Evolutionary conservation across 2,329 filamentous ascomycete genomes (phyloP).

Genomic region (Diaporthe australafricana): DNA sequence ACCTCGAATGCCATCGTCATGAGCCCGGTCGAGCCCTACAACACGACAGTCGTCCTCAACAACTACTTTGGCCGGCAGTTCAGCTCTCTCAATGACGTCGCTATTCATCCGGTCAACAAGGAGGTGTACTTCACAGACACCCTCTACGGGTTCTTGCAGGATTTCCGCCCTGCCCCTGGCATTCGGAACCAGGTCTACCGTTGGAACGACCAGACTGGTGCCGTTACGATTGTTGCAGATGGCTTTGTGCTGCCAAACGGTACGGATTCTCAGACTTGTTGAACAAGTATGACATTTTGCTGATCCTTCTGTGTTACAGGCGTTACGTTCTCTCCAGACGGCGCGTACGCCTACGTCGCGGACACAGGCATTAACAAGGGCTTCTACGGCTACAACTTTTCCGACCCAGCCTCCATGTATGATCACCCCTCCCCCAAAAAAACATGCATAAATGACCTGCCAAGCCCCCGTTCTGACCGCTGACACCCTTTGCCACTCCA

Average conservation of each 20-base stretch:
- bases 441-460: too few relatives aligned
- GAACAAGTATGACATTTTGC: background rate
- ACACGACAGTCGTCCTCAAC: conserved; percentile 65
- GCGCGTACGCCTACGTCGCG: conserved; percentile 62
- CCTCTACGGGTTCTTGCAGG: conserved; percentile 68
- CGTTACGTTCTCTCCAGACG: conserved; percentile 64
- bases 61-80: conserved; percentile 71
- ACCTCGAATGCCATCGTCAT: conserved; percentile 55
- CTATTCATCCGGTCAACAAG: conserved; percentile 63
- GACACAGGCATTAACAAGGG: conserved; percentile 64
- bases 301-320: conserved; percentile 45
- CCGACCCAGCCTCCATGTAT: conserved; percentile 60
- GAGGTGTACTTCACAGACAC: conserved; percentile 75
- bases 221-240: conserved; percentile 67
- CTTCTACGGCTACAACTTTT: conserved; percentile 55
- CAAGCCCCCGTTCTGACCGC: too few relatives aligned
- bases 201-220: conserved; percentile 60
- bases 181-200: conserved; percentile 71
- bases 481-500: background rate
- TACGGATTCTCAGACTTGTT: conserved; percentile 35
- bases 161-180: conserved; percentile 65
- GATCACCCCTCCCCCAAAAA: conserved; percentile 42
- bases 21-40: conserved; percentile 60
- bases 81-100: conserved; percentile 70
- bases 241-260: conserved; percentile 67